phyloP scores from a whole-genome alignment of 306 rosid species.

The Gastrolobium bilobum region DNA sequence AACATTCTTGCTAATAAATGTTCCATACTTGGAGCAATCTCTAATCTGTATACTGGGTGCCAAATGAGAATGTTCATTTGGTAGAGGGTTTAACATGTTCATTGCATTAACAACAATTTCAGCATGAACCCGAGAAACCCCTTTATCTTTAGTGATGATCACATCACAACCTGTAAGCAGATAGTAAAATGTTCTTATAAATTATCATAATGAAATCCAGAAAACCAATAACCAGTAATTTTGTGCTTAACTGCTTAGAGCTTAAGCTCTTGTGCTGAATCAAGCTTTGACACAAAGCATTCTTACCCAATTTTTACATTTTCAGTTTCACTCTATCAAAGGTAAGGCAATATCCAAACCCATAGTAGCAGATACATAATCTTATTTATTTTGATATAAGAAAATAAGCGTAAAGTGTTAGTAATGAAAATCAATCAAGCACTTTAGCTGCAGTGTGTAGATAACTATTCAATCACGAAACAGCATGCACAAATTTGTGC shows the following conservation, averaged over 20 bases:
- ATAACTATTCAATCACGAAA: conserved; percentile 12
- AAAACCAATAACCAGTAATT: background rate
- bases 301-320: conserved; percentile 35
- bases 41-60: conserved; percentile 56
- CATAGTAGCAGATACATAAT: too few relatives aligned
- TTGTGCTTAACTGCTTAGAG: background rate
- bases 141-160: conserved; percentile 82
- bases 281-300: conserved; percentile 4
- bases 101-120: conserved; percentile 79
- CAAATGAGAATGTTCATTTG: conserved; percentile 45
- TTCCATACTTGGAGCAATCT: conserved; percentile 96
- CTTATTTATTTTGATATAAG: background rate
- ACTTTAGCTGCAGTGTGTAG: background rate
- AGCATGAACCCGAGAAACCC: conserved; percentile 94
- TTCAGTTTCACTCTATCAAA: conserved; percentile 41
- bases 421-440: conserved; percentile 6
- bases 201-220: conserved; percentile 33
- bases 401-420: background rate
- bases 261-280: background rate
- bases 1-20: conserved; percentile 66
- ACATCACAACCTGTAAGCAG: conserved; percentile 82
- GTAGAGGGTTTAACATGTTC: conserved; percentile 54
- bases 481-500: background rate
- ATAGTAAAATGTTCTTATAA: conserved; percentile 20
- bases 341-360: background rate